phyloP scores from a whole-genome alignment of 805 yeast species.

The Kodamaea kaohsiungensis region DNA sequence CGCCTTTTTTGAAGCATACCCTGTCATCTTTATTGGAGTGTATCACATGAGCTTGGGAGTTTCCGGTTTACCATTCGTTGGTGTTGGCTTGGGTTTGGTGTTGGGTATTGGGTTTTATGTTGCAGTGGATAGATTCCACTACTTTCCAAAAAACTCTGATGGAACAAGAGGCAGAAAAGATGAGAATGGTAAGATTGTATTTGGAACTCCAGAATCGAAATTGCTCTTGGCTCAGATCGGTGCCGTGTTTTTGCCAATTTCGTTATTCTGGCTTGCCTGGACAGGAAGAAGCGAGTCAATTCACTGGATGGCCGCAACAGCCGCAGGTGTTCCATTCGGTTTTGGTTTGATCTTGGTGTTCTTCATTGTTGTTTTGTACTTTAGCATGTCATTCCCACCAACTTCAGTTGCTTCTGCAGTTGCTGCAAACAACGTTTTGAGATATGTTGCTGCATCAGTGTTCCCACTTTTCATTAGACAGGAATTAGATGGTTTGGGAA shows the following conservation, averaged over 20 bases:
- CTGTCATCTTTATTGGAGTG: constrained; percentile 67
- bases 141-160: constrained; percentile 59
- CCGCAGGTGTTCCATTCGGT: constrained; percentile 79
- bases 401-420: constrained; percentile 79
- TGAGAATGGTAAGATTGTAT: constrained; percentile 53
- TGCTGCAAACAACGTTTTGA: constrained; percentile 81
- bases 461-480: constrained; percentile 86
- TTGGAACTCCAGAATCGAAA: constrained; percentile 62
- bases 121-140: constrained; percentile 46
- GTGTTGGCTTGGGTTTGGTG: constrained; percentile 68
- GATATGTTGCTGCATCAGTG: constrained; percentile 74
- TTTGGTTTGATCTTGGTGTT: constrained; percentile 72
- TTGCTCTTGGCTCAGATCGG: constrained; percentile 66
- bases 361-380: constrained; percentile 67
- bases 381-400: constrained; percentile 73
- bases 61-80: constrained; percentile 69
- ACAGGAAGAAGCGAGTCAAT: constrained; percentile 52
- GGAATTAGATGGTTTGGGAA: constrained; percentile 69
- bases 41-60: constrained; percentile 60
- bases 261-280: constrained; percentile 85
- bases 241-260: constrained; percentile 62
- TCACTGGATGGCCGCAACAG: constrained; percentile 77
- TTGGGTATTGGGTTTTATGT: constrained; percentile 55
- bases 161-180: constrained; percentile 61
- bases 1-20: constrained; percentile 79